phyloP scores from a whole-genome alignment of 78 protist genomes.

The Salpingoeca rosetta region DNA sequence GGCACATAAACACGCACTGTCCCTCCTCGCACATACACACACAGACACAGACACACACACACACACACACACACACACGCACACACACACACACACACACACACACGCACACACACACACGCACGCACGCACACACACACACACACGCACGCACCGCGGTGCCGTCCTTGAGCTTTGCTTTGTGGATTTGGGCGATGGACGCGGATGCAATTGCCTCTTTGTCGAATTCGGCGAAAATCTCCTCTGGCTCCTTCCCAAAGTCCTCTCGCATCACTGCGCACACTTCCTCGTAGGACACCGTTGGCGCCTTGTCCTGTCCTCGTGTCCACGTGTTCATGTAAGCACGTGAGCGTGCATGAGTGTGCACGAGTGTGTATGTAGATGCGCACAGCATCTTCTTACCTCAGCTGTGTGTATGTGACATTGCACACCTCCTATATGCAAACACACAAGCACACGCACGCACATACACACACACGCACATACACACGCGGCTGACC shows the following conservation, averaged over 20 bases:
- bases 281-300: background rate
- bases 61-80: no score
- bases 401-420: background rate
- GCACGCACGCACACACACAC: no score
- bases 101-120: no score
- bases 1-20: no score
- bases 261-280: background rate
- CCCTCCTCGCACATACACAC: no score
- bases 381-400: background rate
- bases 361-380: background rate
- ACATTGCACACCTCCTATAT: background rate
- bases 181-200: slow-evolving; percentile 48
- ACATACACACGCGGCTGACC: background rate
- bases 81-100: no score
- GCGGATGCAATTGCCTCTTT: slow-evolving; percentile 34
- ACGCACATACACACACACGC: background rate
- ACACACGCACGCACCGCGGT: no score
- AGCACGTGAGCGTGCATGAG: background rate
- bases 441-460: background rate
- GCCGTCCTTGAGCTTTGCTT: slow-evolving; percentile 7
- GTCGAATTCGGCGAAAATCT: slow-evolving; percentile 22
- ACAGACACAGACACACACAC: no score
- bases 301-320: background rate
- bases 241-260: background rate
- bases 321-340: background rate